Evolutionary conservation across 2,329 filamentous ascomycete genomes (phyloP).

Genomic region (Ophiostoma triangulosporum): DNA sequence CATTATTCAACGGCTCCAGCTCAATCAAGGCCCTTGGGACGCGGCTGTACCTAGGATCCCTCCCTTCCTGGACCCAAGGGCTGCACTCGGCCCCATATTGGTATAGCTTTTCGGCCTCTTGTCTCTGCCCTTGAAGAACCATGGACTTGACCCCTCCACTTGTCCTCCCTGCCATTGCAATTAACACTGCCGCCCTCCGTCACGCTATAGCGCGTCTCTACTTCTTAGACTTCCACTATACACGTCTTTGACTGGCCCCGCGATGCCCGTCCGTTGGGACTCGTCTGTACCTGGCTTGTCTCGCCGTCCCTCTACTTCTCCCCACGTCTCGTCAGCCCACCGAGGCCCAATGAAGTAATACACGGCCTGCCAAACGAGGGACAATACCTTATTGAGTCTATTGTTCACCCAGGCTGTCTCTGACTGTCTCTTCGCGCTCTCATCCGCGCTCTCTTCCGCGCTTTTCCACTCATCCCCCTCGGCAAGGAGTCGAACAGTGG

Average conservation of each 20-base stretch:
- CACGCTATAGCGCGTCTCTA: neutral
- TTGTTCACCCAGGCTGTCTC: neutral
- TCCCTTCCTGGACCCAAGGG: neutral
- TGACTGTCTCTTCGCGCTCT: neutral
- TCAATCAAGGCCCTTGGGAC: neutral
- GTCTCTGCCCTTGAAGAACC: conserved; percentile 2
- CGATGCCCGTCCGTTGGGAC: neutral
- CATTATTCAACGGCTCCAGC: neutral
- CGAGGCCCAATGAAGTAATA: neutral
- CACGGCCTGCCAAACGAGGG: neutral
- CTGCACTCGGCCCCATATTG: neutral
- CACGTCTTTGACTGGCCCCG: neutral
- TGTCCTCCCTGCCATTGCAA: conserved; percentile 2
- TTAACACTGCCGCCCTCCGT: conserved; percentile 5
- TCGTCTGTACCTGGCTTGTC: neutral
- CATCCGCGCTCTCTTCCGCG: too few relatives aligned
- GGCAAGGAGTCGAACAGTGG: conserved; percentile 9
- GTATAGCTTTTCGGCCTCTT: neutral
- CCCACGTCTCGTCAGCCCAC: neutral
- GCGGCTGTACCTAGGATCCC: neutral
- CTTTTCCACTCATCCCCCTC: conserved; percentile 2
- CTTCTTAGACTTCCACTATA: neutral
- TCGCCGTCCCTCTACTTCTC: neutral
- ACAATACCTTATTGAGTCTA: neutral
- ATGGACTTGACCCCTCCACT: neutral